Base-by-base conservation (phyloP, 768 basidiomycete species). In the Lactarius hatsudake region DNA sequence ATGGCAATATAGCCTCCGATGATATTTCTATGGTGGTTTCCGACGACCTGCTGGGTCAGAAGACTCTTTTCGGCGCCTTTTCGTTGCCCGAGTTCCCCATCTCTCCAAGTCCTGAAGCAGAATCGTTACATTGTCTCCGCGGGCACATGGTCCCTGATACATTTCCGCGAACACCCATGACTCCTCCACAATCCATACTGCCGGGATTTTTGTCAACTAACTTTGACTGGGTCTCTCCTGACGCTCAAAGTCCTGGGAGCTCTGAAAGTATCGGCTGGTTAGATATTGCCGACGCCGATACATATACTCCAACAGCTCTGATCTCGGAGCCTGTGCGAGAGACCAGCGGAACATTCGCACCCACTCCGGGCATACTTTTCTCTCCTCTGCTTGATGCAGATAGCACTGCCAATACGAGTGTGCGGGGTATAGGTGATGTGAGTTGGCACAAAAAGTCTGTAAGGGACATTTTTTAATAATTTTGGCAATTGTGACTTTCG, bases 301-400 rank as follows among this genome's bases (percentile, higher is more conserved):
- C 34, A 17, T 40, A 56, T 56, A 30, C 23, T 26, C 18, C 28
- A 42, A 48, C 20, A 5, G 26, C 26, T 17, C 36, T n/a, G 26
- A 32, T n/a, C 42, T 32, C 36, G 23, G 60, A 55, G 15, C 30
- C 26, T 20, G 20, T 18, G 30, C 38, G 51, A 28, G 23, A 62
- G 60, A 32, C 32, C 32, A 28, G 54, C 34, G 26, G 42, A 13
- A 42, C 61, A 5, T 75, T 75, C 32, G 71, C 74, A 8, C 73
- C 74, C 8, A 71, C 72, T 26, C 69, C 72, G 9, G 75, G 72
- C 2, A 58, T 71, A 42, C 71, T 70, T 40, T 59, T 79, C 64
- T 79, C 77, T 57, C 79, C 77, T 55, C 72, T 76, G 32, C 71
- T 67, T 34, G 66, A 69, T 62, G 43, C 59, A 0, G 42, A 26